Base-by-base conservation (phyloP, 257 asterid genomes). In the Rehmannia glutinosa region DNA sequence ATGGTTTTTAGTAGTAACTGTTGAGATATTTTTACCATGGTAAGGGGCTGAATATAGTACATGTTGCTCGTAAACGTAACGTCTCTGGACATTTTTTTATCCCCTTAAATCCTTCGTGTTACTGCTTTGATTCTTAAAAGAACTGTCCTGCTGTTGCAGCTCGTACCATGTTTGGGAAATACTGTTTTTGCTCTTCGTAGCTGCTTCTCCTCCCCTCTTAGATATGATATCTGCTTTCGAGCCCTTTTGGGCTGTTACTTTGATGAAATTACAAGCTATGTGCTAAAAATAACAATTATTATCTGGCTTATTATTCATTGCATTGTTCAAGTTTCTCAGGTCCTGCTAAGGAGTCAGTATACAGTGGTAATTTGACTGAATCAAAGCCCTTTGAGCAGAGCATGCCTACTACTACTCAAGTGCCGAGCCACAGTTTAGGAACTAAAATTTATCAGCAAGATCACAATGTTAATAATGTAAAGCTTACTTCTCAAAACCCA, bases 311-410 rank as follows among this genome's bases (percentile, higher is more conserved):
- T 79, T 81, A 74, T 86, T 77, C 73, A 76, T 73, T 76, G 76
- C 77, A 71, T 62, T 79, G 75, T 80, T 84, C 95, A 88, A 88
- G 96, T 79, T 86, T 90, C 89, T 81, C 97, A 94, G 97, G 96
- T 89, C 84, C 81, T 78, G 72, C 81, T 63, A 81, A 77, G 85
- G 88, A 87, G 84, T 69, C 88, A 58, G 74, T 70, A 67, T 59
- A 64, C 77, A 63, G 64, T 33, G 74, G 78, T 75, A 74, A 77
- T 63, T 62, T 79, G 73, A 76, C 78, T 62, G 87, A 81, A 75
- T 64, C 84, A 21, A 85, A 69, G 78, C 47, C 86, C 60, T 45
- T 58, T 65, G 93, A 75, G 81, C 84, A 66, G 76, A 83, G 64
- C 62, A 58, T 70, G 70, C 80, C 78, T 28, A 55, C 64, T 13